Evolutionary conservation across 75 land plant genomes (phyloP).

Genomic region (Chamaecyparis obtusa): DNA sequence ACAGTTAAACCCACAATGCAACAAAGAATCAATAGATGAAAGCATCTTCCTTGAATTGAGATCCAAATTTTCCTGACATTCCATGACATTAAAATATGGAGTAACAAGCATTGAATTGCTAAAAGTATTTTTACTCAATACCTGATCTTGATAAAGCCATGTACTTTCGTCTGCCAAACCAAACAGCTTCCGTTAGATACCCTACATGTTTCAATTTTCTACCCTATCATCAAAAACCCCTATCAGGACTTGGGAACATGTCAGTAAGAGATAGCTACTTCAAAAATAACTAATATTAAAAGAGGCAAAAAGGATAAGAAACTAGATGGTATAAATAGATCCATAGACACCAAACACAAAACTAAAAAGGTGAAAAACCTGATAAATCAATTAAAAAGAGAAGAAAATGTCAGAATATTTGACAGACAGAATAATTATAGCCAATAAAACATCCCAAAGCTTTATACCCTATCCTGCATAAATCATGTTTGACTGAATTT

Average conservation of each 20-base stretch:
- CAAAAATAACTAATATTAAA: not conserved
- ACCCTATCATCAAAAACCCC: conserved; percentile 43
- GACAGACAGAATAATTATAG: no score
- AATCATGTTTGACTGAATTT: no score
- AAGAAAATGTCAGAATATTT: not conserved
- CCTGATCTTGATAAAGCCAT: conserved; percentile 99
- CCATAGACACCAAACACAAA: not conserved
- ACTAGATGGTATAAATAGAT: not conserved
- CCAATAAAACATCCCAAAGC: no score
- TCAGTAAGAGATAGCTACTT: not conserved
- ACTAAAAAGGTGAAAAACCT: not conserved
- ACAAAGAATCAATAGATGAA: not conserved
- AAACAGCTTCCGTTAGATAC: conserved; percentile 79
- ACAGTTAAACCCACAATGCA: not conserved
- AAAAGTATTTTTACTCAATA: conserved; percentile 15
- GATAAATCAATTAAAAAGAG: not conserved
- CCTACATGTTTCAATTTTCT: conserved; percentile 94
- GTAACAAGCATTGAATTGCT: no score
- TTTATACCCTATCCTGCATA: no score
- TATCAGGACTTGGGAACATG: not conserved
- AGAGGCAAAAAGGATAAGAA: not conserved
- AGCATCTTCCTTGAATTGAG: not conserved
- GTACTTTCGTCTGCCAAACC: conserved; percentile 93
- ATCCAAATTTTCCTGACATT: not conserved
- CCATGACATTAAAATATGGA: not conserved